These are phyloP conservation scores for Pseudoneurospora amorphoporcata DNA, from an alignment of 495 filamentous ascomycete genomes.

Conservation along the genomic window DNA sequence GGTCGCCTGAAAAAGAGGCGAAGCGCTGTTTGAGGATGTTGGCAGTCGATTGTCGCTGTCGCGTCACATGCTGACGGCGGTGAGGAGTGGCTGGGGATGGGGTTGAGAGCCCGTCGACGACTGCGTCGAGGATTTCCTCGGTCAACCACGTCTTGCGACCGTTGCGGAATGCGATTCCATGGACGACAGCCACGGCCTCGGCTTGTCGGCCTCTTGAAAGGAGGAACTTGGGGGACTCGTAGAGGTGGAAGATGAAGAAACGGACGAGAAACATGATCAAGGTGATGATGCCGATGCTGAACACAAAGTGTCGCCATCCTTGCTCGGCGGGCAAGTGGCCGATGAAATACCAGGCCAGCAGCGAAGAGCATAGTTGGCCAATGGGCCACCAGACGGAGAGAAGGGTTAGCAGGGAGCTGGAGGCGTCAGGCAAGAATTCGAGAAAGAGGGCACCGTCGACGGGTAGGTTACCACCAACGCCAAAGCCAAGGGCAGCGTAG, in stretches of 20 bases:
- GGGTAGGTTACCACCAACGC: constrained; percentile 63
- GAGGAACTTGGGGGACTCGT: constrained; percentile 77
- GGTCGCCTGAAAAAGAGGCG: constrained; percentile 33
- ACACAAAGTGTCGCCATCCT: constrained; percentile 71
- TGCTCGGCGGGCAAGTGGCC: constrained; percentile 56
- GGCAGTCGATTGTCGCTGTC: constrained; percentile 16
- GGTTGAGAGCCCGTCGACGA: constrained; percentile 24
- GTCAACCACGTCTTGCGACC: constrained; percentile 54
- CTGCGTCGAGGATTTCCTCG: constrained; percentile 44
- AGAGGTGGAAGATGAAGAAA: constrained; percentile 72
- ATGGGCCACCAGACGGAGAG: constrained; percentile 76
- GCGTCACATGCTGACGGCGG: not conserved
- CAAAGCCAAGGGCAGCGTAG: constrained; percentile 39
- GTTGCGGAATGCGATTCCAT: constrained; percentile 64
- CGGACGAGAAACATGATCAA: constrained; percentile 61
- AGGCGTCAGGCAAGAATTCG: constrained; percentile 69
- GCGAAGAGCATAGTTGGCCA: constrained; percentile 57
- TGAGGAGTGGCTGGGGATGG: constrained; percentile 11
- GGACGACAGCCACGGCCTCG: constrained; percentile 65
- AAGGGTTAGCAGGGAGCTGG: constrained; percentile 65
- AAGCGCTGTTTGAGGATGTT: constrained; percentile 28
- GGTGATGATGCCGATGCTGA: constrained; percentile 64
- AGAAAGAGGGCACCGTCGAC: constrained; percentile 73
- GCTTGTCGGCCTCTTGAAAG: constrained; percentile 62
- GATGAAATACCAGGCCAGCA: constrained; percentile 73